Base-by-base conservation (phyloP, 306 rosid genomes). In the Cicer arietinum region DNA sequence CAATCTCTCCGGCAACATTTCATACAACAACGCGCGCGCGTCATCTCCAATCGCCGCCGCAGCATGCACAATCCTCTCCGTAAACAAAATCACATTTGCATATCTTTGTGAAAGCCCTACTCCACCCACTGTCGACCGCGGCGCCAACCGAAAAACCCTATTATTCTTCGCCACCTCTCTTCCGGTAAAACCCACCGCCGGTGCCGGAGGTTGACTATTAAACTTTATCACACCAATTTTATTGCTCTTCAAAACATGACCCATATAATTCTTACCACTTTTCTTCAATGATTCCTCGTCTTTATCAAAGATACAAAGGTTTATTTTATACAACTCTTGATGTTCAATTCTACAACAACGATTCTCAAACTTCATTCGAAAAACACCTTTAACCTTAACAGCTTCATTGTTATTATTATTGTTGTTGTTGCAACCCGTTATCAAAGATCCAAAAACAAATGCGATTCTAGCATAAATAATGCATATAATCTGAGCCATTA, bases 1-100 rank as follows among this genome's bases (percentile, higher is more conserved):
- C 47, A 91, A 47, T 4, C 76, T 82, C 77, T 37, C 84, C 22
- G 97, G 92, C 20, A 91, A 67, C 92, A 91, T 86, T n/a, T 85
- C 89, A 61, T 86, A 91, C 11, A 91, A 18, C 7, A 67, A 67
- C n/a, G 9, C 84, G 0, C 94, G 90, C 9, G 75, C 89, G 0
- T 79, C 83, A 0, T 82, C 71, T 3, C 86, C 86, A 6, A 91
- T 67, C 8, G 69, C 79, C 1, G 63, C 64, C 43, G 89, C 81
- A 7, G 80, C 67, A 77, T 82, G 77, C 12, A 91, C 71, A 39
- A 87, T 89, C 58, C 85, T 75, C 40, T 89, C 97, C 5, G 70
- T 84, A 0, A 76, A 68, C n/a, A 85, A 7, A 25, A 91, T 80
- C 76, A 89, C 79, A 42, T 77, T 89, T 6, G 97, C 94, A 75